phyloP scores from a whole-genome alignment of 306 rosid species.

The Prinsepia uniflora region DNA sequence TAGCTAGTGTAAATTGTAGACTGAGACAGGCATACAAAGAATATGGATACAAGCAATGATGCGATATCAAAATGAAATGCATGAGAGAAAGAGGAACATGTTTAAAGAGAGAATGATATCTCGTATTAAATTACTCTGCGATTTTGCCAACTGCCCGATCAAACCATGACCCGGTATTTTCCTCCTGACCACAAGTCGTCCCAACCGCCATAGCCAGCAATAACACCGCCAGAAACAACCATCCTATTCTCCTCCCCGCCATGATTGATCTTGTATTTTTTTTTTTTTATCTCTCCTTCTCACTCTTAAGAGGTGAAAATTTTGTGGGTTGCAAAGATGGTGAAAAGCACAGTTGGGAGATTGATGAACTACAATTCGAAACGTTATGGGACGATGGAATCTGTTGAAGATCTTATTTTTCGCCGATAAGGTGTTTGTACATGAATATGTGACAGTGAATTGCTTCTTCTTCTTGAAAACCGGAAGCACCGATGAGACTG shows the following conservation, averaged over 20 bases:
- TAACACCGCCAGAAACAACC: slow-evolving; percentile 20
- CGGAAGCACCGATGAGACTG: neutral
- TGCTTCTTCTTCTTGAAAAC: neutral
- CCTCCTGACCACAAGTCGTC: slow-evolving; percentile 24
- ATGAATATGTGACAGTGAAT: neutral
- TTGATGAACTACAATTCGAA: neutral
- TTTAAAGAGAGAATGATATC: neutral
- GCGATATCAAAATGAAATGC: neutral
- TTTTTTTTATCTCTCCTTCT: neutral
- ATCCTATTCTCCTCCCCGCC: slow-evolving; percentile 25
- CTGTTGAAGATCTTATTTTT: neutral
- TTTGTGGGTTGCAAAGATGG: neutral
- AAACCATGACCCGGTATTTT: slow-evolving; percentile 23
- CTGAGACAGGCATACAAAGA: too few relatives aligned
- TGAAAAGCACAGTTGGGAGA: neutral
- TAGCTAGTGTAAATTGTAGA: too few relatives aligned
- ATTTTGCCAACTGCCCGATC: slow-evolving; percentile 26
- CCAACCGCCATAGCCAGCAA: slow-evolving; percentile 26
- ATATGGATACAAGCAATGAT: too few relatives aligned
- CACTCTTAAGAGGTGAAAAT: neutral
- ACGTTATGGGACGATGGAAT: neutral
- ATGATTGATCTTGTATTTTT: neutral
- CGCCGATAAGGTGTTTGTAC: neutral
- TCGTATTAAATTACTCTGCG: slow-evolving; percentile 34
- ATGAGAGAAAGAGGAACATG: neutral